Evolutionary conservation across 2,329 filamentous ascomycete genomes (phyloP).

Genomic region (Nannizziopsis barbatae): DNA sequence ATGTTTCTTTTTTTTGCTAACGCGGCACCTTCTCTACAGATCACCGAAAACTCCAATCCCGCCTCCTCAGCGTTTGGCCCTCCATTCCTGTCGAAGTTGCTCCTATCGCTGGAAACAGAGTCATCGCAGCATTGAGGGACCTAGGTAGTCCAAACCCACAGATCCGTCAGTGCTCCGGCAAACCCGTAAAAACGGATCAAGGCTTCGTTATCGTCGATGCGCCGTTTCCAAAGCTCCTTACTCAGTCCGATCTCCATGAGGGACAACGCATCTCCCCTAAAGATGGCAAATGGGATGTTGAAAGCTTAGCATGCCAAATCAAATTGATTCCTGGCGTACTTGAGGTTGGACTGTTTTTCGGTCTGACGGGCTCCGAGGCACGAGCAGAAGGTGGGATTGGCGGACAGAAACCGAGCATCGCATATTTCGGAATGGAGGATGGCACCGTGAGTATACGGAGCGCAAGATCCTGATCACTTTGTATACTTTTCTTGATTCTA

Average conservation of each 20-base stretch:
- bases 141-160: slow-evolving; percentile 62
- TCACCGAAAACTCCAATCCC: slow-evolving; percentile 74
- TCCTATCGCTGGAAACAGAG: slow-evolving; percentile 66
- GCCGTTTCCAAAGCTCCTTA: slow-evolving; percentile 64
- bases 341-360: slow-evolving; percentile 84
- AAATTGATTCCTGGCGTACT: slow-evolving; percentile 77
- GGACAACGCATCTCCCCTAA: slow-evolving; percentile 44
- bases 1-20: too few relatives aligned
- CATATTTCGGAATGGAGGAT: slow-evolving; percentile 87
- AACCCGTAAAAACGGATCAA: slow-evolving; percentile 75
- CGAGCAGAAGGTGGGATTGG: slow-evolving; percentile 50
- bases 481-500: too few relatives aligned
- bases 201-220: slow-evolving; percentile 86
- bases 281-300: slow-evolving; percentile 68
- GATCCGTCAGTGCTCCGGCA: slow-evolving; percentile 66
- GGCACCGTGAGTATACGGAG: slow-evolving; percentile 51
- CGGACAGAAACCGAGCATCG: slow-evolving; percentile 82
- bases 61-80: slow-evolving; percentile 67
- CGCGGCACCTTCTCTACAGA: slow-evolving; percentile 41
- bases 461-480: slow-evolving; percentile 21
- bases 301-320: slow-evolving; percentile 59
- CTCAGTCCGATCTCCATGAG: slow-evolving; percentile 45
- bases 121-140: slow-evolving; percentile 58
- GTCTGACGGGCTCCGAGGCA: slow-evolving; percentile 62
- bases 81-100: slow-evolving; percentile 87